Evolutionary conservation across 139 green algal genomes (phyloP).

Genomic region (Spirogloea muscicola): DNA sequence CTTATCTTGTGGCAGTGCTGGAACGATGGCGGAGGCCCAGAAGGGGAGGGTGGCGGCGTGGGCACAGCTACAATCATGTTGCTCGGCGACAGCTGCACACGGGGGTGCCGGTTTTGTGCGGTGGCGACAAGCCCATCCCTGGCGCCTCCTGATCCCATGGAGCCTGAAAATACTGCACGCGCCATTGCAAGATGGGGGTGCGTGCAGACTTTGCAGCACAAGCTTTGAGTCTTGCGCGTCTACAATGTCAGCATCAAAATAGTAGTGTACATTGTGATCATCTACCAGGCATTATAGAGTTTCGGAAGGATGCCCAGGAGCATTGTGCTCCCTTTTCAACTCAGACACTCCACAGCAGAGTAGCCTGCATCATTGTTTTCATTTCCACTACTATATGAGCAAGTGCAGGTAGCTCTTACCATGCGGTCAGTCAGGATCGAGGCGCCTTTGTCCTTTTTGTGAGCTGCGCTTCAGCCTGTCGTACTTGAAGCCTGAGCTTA

Average conservation of each 20-base stretch:
- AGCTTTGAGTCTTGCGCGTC: no score
- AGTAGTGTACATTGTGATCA: no score
- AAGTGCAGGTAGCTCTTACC: not conserved
- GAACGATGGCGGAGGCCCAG: conserved; percentile 63
- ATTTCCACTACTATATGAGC: no score
- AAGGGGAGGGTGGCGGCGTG: conserved; percentile 48
- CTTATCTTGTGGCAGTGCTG: no score
- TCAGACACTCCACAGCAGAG: no score
- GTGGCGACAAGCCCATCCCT: conserved; percentile 85
- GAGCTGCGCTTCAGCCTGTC: not conserved
- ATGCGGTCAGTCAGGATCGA: not conserved
- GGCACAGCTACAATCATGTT: conserved; percentile 99
- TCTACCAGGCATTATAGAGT: no score
- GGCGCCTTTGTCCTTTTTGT: not conserved
- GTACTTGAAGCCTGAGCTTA: not conserved
- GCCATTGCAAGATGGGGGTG: conserved; percentile 84
- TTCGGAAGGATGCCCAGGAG: not conserved
- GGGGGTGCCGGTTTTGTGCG: conserved; percentile 87
- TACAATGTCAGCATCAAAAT: no score
- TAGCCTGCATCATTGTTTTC: no score
- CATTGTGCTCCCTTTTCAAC: not conserved
- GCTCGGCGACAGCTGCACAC: conserved; percentile 63
- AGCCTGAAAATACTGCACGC: conserved; percentile 88
- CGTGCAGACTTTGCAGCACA: no score
- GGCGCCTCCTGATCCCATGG: conserved; percentile 80